Evolutionary conservation across 305 asterid species (phyloP).

Genomic region (Rubia balearica): DNA sequence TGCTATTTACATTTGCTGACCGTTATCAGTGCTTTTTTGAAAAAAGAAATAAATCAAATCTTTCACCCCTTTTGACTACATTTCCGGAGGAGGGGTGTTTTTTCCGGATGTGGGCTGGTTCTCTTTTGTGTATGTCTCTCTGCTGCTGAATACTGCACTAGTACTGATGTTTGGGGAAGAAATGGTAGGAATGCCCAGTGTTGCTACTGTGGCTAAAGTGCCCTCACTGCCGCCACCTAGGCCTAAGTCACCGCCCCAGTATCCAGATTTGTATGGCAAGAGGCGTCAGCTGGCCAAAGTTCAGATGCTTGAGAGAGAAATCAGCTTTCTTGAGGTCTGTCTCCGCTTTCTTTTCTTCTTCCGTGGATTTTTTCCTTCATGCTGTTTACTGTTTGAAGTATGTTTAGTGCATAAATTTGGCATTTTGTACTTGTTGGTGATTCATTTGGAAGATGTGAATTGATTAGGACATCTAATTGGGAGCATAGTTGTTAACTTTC

Average conservation of each 20-base stretch:
- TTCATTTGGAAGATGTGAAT: background rate
- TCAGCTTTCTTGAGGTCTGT: constrained; percentile 57
- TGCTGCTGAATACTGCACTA: background rate
- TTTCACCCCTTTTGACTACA: background rate
- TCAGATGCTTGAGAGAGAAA: constrained; percentile 80
- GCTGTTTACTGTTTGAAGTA: background rate
- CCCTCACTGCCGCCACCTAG: constrained; percentile 77
- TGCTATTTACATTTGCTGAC: constrained; percentile 4
- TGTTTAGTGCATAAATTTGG: constrained; percentile 9
- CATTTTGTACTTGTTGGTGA: background rate
- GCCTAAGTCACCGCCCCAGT: constrained; percentile 81
- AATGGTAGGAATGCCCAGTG: constrained; percentile 42
- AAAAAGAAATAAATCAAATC: too few species aligned
- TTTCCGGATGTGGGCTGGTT: constrained; percentile 3
- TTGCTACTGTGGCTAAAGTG: constrained; percentile 30
- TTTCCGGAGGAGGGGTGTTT: background rate
- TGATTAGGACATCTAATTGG: background rate
- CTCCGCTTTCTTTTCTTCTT: background rate
- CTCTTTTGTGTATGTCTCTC: background rate
- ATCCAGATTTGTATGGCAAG: constrained; percentile 88
- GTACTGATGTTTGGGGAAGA: background rate
- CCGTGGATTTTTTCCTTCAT: background rate
- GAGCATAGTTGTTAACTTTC: constrained; percentile 4
- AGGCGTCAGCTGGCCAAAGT: constrained; percentile 64
- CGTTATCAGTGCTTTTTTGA: background rate